Conservation (phyloP, 192 early-diverging fungal species). For the Chytriomyces confervae region DNA sequence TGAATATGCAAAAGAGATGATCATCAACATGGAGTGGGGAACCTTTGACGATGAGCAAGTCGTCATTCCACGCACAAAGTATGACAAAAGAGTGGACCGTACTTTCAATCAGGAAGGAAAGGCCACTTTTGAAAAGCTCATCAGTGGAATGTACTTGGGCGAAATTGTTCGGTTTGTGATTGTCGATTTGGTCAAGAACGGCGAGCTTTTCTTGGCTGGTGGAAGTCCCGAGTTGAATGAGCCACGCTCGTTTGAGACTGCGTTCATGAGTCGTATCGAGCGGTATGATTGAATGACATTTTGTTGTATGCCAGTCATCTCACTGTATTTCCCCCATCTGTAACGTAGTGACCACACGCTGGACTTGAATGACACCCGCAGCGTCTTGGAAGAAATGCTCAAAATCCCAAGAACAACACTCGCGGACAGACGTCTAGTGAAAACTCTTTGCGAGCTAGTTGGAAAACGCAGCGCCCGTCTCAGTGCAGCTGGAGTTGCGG, state of each 20-base stretch:
- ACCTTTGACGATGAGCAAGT: conserved; percentile 73
- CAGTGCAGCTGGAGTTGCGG: conserved; percentile 64
- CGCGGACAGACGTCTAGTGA: conserved; percentile 74
- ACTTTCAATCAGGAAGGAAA: conserved; percentile 77
- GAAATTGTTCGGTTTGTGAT: conserved; percentile 83
- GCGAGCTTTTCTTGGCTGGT: conserved; percentile 73
- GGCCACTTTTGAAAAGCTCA: conserved; percentile 95
- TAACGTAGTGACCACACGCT: conserved; percentile 59
- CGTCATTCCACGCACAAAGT: conserved; percentile 83
- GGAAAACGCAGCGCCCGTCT: conserved; percentile 84
- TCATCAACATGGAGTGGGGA: conserved; percentile 96
- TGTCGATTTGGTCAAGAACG: conserved; percentile 80
- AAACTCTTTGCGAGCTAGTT: conserved; percentile 75
- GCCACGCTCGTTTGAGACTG: conserved; percentile 74
- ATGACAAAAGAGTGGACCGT: conserved; percentile 82
- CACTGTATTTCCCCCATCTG: neutral
- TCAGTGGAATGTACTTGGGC: conserved; percentile 92
- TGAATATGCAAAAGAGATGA: conserved; percentile 67
- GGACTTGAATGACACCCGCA: conserved; percentile 63
- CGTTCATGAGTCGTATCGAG: conserved; percentile 62
- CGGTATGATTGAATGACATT: conserved; percentile 29
- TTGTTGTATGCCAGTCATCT: neutral
- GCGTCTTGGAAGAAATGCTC: conserved; percentile 71
- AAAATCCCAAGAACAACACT: conserved; percentile 63
- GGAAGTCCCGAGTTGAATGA: conserved; percentile 70